Percentiles rank a stretch among this genome's conserved stretches.
Conservation (phyloP, 192 early-diverging fungal genomes). For the Coemansia sp. region DNA sequence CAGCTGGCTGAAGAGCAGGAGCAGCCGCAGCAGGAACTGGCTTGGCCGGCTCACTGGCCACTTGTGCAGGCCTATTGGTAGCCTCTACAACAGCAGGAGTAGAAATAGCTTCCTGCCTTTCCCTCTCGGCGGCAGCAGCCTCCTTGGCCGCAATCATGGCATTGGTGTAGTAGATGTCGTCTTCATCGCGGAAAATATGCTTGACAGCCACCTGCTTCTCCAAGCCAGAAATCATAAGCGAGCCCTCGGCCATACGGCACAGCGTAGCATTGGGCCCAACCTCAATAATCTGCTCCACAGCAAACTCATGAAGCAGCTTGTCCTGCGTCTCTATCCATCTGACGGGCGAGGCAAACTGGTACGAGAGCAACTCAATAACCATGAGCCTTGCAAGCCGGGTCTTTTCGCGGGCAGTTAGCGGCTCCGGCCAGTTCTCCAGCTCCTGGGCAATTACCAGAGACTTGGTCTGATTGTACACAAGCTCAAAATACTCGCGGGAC, state of each 20-base stretch:
- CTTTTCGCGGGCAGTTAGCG: slow-evolving; percentile 52
- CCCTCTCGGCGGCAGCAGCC: slow-evolving; percentile 56
- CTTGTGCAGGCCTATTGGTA: too few species aligned
- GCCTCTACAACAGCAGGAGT: too few species aligned
- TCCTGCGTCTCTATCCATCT: slow-evolving; percentile 97
- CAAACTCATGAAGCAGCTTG: slow-evolving; percentile 72
- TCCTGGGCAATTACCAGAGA: slow-evolving; percentile 69
- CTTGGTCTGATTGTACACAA: slow-evolving; percentile 68
- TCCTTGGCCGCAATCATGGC: slow-evolving; percentile 58
- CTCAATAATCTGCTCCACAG: slow-evolving; percentile 82
- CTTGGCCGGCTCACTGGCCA: not conserved
- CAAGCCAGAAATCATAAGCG: slow-evolving; percentile 64
- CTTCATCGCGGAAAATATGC: slow-evolving; percentile 25
- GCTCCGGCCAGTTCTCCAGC: slow-evolving; percentile 72
- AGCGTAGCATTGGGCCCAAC: slow-evolving; percentile 87
- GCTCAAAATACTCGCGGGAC: slow-evolving; percentile 71
- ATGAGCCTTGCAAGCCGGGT: slow-evolving; percentile 76
- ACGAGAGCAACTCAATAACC: slow-evolving; percentile 85
- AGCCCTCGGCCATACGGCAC: slow-evolving; percentile 87
- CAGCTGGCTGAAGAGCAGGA: not conserved
- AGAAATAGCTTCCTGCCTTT: slow-evolving; percentile 70
- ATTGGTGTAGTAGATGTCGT: slow-evolving; percentile 52
- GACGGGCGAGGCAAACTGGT: slow-evolving; percentile 95
- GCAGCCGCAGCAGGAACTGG: not conserved
- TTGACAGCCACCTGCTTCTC: slow-evolving; percentile 20